Evolutionary conservation across 148 eudicot species (phyloP).

Genomic region (Rhododendron mucronatum): DNA sequence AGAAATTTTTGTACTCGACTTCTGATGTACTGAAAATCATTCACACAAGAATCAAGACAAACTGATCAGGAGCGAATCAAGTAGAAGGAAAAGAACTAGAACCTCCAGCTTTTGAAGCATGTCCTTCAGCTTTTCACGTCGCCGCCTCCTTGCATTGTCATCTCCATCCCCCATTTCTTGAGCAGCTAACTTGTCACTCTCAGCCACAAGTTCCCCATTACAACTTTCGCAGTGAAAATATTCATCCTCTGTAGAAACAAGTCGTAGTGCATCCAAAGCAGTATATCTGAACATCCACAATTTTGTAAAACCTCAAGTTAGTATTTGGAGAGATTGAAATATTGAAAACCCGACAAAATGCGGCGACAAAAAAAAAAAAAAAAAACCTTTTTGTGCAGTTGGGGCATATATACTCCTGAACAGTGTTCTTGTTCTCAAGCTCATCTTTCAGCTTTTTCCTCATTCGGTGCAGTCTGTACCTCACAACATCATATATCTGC

Average conservation of each 20-base stretch:
- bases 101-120: constrained; percentile 95
- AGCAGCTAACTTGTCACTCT: constrained; percentile 86
- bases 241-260: constrained; percentile 72
- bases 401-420: constrained; percentile 94
- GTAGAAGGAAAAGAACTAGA: constrained; percentile 9
- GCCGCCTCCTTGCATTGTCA: constrained; percentile 92
- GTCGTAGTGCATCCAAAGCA: constrained; percentile 95
- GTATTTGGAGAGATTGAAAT: constrained; percentile 5
- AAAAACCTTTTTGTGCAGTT: constrained; percentile 77
- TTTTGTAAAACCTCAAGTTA: constrained; percentile 12
- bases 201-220: constrained; percentile 88
- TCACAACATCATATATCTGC: constrained; percentile 96
- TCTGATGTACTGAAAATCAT: not conserved
- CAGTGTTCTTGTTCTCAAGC: constrained; percentile 87
- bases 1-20: not conserved
- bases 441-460: constrained; percentile 94
- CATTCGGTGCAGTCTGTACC: constrained; percentile 94
- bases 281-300: constrained; percentile 62
- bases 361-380: not conserved
- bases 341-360: not conserved
- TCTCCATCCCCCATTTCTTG: constrained; percentile 91
- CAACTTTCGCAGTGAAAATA: constrained; percentile 92
- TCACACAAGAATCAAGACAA: not conserved
- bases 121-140: constrained; percentile 77
- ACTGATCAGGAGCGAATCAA: not conserved